A percentile compares a stretch with the other conserved stretches of the same genome.
Evolutionary conservation across 164 flowering plant genomes (phyloP).

Genomic region (Sedum album): DNA sequence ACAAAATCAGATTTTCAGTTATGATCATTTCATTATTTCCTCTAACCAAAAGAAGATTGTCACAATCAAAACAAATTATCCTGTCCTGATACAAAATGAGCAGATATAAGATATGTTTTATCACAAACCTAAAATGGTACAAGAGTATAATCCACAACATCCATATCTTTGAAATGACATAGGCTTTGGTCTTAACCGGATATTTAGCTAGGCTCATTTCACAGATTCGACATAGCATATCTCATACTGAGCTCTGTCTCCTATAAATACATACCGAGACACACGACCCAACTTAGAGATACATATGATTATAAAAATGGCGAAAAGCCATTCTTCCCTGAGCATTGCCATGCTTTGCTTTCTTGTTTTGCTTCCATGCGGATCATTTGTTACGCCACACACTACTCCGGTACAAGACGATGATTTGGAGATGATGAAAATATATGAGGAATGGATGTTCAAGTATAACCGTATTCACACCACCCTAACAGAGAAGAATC

Average conservation of each 20-base stretch:
- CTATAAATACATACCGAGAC: background rate
- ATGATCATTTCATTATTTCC: too few species aligned
- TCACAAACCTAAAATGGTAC: background rate
- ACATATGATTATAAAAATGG: background rate
- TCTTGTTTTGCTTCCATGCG: background rate
- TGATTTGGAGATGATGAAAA: background rate
- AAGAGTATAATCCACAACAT: background rate
- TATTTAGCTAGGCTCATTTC: background rate
- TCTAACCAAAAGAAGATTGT: background rate
- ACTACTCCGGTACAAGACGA: background rate
- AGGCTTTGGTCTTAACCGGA: background rate
- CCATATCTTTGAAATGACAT: background rate
- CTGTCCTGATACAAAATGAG: background rate
- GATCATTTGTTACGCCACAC: background rate
- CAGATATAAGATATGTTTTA: background rate
- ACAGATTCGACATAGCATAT: background rate
- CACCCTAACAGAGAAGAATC: constrained; percentile 14
- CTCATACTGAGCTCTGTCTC: background rate
- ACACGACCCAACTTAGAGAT: background rate
- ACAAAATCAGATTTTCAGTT: background rate
- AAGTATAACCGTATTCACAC: constrained; percentile 7
- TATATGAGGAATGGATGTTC: constrained; percentile 19
- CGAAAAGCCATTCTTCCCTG: background rate
- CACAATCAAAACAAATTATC: background rate
- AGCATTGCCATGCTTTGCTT: background rate